Evolutionary conservation across 2,329 filamentous ascomycete genomes (phyloP).

Genomic region (Fusarium zealandicum): DNA sequence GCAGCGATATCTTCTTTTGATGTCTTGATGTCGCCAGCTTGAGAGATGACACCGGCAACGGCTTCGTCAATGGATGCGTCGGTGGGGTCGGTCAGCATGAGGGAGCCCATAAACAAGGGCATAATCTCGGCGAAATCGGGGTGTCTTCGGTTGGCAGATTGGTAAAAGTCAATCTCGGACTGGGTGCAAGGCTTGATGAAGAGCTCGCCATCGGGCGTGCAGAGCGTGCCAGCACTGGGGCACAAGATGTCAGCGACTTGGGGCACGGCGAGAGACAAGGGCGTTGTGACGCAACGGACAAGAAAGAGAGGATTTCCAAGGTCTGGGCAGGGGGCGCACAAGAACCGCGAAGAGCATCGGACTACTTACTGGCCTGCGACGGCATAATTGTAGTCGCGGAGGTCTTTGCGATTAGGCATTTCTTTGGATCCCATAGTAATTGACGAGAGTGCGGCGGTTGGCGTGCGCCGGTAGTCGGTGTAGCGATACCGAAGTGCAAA

Average conservation of each 20-base stretch:
- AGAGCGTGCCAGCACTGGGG: slow-evolving; percentile 85
- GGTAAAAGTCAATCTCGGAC: slow-evolving; percentile 89
- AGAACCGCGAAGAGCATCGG: slow-evolving; percentile 15
- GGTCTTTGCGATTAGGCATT: slow-evolving; percentile 65
- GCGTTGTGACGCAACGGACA: slow-evolving; percentile 23
- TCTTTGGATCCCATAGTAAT: slow-evolving; percentile 42
- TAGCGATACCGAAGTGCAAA: slow-evolving; percentile 13
- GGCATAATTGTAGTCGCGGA: slow-evolving; percentile 75
- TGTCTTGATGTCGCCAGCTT: slow-evolving; percentile 44
- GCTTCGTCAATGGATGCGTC: slow-evolving; percentile 58
- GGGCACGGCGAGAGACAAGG: slow-evolving; percentile 10
- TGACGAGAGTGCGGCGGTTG: slow-evolving; percentile 30
- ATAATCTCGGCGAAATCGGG: slow-evolving; percentile 80
- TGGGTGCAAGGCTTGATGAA: slow-evolving; percentile 94
- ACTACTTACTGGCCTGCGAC: slow-evolving; percentile 83
- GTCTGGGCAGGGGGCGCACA: slow-evolving; percentile 3
- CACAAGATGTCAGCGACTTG: slow-evolving; percentile 25
- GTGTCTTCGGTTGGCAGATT: slow-evolving; percentile 70
- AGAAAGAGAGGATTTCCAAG: neutral
- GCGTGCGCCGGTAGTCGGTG: slow-evolving; percentile 19
- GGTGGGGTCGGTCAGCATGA: slow-evolving; percentile 69
- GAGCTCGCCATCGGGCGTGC: slow-evolving; percentile 80
- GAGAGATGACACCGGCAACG: slow-evolving; percentile 53
- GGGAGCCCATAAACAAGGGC: slow-evolving; percentile 82
- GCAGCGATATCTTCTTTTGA: slow-evolving; percentile 46